These are phyloP conservation scores for Tolypocladium cylindrosporum DNA, from an alignment of 2,329 filamentous ascomycete genomes.

Conservation along the genomic window DNA sequence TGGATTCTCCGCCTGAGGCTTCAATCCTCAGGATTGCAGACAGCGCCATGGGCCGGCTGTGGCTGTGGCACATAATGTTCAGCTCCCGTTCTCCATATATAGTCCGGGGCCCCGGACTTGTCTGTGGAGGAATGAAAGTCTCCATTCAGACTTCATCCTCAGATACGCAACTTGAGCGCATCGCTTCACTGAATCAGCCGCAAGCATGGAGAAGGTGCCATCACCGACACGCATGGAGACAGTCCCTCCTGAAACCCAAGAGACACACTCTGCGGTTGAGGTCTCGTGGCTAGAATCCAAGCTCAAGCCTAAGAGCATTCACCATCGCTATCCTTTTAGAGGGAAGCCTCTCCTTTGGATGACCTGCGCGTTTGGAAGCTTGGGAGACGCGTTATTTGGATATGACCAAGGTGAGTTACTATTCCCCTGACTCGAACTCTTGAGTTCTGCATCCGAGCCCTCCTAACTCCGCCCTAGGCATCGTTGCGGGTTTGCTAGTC, in stretches of 20 bases:
- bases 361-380: constrained; percentile 7
- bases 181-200: background rate
- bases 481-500: constrained; percentile 7
- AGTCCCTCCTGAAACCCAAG: background rate
- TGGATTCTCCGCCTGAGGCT: background rate
- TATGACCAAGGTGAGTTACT: constrained; percentile 4
- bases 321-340: constrained; percentile 5
- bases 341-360: constrained; percentile 7
- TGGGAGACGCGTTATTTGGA: constrained; percentile 8
- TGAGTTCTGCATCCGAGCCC: background rate
- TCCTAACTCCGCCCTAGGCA: constrained; percentile 1
- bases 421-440: background rate
- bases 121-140: background rate
- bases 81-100: background rate
- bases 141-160: background rate
- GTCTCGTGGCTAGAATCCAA: constrained; percentile 2
- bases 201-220: background rate
- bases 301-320: constrained; percentile 4
- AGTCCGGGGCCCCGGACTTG: background rate
- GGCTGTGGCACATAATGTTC: background rate
- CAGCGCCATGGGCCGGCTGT: background rate
- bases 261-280: background rate
- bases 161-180: background rate
- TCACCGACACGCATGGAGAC: background rate
- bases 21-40: background rate